These are phyloP conservation scores for Candida khao-thaluensis DNA, from an alignment of 805 yeast species.

Conservation along the genomic window DNA sequence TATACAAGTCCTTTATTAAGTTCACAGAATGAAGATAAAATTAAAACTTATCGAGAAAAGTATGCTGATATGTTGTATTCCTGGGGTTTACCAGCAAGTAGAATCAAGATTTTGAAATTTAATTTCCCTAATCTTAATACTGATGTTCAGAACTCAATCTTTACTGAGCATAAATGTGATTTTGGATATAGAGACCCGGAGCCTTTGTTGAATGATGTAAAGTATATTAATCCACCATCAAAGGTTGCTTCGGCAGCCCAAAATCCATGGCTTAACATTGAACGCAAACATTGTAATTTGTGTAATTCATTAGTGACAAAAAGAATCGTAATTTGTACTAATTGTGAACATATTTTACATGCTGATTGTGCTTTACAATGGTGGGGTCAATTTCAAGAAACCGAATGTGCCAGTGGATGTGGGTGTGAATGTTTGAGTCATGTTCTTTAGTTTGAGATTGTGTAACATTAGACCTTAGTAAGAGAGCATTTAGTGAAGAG, in stretches of 20 bases:
- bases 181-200: constrained; percentile 28
- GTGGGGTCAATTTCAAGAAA: constrained; percentile 53
- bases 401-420: constrained; percentile 78
- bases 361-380: constrained; percentile 75
- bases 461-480: background rate
- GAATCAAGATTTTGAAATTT: constrained; percentile 76
- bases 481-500: background rate
- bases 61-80: constrained; percentile 74
- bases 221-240: constrained; percentile 24
- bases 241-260: constrained; percentile 21
- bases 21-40: constrained; percentile 33
- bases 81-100: constrained; percentile 83
- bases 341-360: constrained; percentile 79
- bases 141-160: constrained; percentile 6
- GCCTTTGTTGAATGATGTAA: constrained; percentile 10
- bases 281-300: constrained; percentile 53
- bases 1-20: constrained; percentile 42
- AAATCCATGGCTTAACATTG: constrained; percentile 31
- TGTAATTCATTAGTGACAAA: constrained; percentile 64
- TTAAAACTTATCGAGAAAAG: constrained; percentile 52
- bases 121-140: constrained; percentile 40
- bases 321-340: constrained; percentile 63
- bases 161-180: constrained; percentile 35
- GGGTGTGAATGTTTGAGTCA: constrained; percentile 64
- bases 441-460: constrained; percentile 4